Evolutionary conservation across 2,329 filamentous ascomycete genomes (phyloP).

Genomic region (Aspergillus terreus): DNA sequence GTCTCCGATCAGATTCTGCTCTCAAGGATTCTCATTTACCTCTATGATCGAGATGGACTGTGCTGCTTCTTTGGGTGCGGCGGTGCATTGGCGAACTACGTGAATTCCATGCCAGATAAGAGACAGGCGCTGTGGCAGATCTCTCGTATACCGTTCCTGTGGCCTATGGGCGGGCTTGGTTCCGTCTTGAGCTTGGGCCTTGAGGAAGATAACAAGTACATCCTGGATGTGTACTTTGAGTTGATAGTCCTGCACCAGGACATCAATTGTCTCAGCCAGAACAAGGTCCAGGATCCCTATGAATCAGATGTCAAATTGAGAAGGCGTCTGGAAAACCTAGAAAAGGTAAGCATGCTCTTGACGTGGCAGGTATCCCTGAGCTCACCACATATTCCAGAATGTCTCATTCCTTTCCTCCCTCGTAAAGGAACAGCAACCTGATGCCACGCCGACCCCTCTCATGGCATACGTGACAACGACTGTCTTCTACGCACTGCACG

Average conservation of each 20-base stretch:
- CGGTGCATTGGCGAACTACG: slow-evolving; percentile 6
- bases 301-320: not conserved
- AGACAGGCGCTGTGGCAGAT: slow-evolving; percentile 6
- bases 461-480: slow-evolving; percentile 10
- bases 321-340: slow-evolving; percentile 1
- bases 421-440: not conserved
- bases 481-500: slow-evolving; percentile 6
- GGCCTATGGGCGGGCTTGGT: not conserved
- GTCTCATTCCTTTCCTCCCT: not conserved
- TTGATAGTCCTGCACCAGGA: slow-evolving; percentile 9
- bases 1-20: slow-evolving; percentile 8
- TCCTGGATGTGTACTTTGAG: slow-evolving; percentile 10
- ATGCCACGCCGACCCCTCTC: not conserved
- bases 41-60: slow-evolving; percentile 10
- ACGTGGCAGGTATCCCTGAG: not conserved
- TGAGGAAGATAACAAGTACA: slow-evolving; percentile 1
- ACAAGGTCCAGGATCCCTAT: too few species aligned
- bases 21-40: slow-evolving; percentile 7
- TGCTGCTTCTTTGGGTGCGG: slow-evolving; percentile 12
- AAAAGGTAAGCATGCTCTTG: not conserved
- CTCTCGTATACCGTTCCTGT: slow-evolving; percentile 5
- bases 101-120: slow-evolving; percentile 4
- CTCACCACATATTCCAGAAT: not conserved
- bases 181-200: not conserved
- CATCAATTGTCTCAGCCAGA: slow-evolving; percentile 8